Evolutionary conservation across 345 rosid species (phyloP).

Genomic region (Rhodomyrtus tomentosa): DNA sequence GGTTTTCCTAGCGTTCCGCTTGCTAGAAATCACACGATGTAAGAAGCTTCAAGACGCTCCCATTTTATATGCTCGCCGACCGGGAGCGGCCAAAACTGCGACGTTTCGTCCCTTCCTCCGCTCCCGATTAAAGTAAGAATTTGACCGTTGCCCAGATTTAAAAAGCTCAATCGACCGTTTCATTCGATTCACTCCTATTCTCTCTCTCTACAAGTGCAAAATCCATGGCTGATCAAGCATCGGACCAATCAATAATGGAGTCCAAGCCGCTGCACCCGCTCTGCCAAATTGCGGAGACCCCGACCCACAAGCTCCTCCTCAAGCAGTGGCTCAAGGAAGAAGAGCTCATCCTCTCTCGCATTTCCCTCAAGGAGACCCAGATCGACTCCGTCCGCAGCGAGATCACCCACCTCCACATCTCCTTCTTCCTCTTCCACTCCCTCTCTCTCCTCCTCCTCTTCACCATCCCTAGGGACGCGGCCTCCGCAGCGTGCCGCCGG

Average conservation of each 20-base stretch:
- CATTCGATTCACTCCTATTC: background rate
- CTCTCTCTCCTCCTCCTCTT: conserved; percentile 1
- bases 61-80: background rate
- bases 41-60: background rate
- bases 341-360: conserved; percentile 65
- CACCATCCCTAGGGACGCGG: conserved; percentile 11
- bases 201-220: background rate
- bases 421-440: conserved; percentile 1
- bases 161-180: conserved; percentile 18
- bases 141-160: conserved; percentile 10
- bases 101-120: background rate
- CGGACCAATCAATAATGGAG: conserved; percentile 18
- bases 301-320: conserved; percentile 85
- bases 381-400: conserved; percentile 14
- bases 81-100: background rate
- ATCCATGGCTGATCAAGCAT: background rate
- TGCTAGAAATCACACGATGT: background rate
- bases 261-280: conserved; percentile 60
- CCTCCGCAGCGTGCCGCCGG: background rate
- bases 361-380: conserved; percentile 63
- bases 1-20: background rate
- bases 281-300: conserved; percentile 82
- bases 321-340: conserved; percentile 97
- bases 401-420: background rate
- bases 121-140: background rate